These are phyloP conservation scores for Suillus plorans DNA, from an alignment of 768 basidiomycete species.

Conservation along the genomic window DNA sequence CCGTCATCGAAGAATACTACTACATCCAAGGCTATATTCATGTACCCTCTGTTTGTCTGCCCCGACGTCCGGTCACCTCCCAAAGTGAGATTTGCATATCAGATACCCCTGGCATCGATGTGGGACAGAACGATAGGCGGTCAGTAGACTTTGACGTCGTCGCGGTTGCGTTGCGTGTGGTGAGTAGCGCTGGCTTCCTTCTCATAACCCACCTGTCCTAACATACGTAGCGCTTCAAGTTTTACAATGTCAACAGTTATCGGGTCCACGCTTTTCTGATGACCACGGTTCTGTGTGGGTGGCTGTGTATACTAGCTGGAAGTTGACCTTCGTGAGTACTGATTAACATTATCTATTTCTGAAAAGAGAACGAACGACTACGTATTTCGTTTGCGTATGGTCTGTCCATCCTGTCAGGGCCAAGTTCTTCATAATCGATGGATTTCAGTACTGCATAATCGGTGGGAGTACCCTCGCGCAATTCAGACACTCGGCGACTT, in stretches of 20 bases:
- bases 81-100: background rate
- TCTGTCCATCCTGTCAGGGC: too few relatives aligned
- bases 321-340: background rate
- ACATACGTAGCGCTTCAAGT: background rate
- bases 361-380: too few relatives aligned
- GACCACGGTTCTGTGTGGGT: background rate
- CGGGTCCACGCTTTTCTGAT: background rate
- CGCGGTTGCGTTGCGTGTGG: background rate
- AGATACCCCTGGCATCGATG: too few relatives aligned
- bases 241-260: background rate
- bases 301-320: background rate
- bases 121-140: too few relatives aligned
- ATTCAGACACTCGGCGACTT: too few relatives aligned
- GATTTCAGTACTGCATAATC: too few relatives aligned
- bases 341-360: background rate
- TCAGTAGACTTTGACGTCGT: too few relatives aligned
- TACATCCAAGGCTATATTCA: background rate
- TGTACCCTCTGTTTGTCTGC: background rate
- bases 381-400: too few relatives aligned
- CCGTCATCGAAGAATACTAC: conserved; percentile 71
- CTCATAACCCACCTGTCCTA: background rate
- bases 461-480: too few relatives aligned
- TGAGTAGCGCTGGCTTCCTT: background rate
- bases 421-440: too few relatives aligned
- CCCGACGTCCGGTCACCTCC: background rate